These are phyloP conservation scores for Neurospora pannonica DNA, from an alignment of 495 filamentous ascomycete species.

Conservation along the genomic window DNA sequence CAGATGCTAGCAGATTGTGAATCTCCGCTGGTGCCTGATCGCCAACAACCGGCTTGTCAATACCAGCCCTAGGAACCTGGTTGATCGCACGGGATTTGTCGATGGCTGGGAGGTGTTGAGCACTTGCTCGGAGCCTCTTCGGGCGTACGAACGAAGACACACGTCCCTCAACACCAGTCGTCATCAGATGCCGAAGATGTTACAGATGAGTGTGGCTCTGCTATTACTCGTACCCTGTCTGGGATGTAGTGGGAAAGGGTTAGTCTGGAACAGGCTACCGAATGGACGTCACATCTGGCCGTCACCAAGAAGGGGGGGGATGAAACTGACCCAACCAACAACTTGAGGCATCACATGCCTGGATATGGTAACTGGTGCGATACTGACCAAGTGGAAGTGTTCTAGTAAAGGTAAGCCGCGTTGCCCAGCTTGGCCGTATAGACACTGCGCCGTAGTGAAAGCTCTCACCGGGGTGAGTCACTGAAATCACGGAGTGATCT, in stretches of 20 bases:
- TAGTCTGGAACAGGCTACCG: neutral
- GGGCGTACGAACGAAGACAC: neutral
- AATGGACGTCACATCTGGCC: neutral
- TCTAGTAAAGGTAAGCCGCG: neutral
- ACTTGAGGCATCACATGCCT: neutral
- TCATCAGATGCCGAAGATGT: neutral
- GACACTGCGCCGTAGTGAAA: neutral
- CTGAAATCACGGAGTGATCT: neutral
- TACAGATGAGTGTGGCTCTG: neutral
- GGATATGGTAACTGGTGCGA: neutral
- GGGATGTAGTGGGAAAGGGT: neutral
- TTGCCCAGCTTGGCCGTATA: neutral
- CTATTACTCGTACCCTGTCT: neutral
- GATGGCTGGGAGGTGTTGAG: neutral
- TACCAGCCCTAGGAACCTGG: neutral
- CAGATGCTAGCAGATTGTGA: neutral
- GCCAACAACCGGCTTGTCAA: neutral
- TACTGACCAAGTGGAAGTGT: neutral
- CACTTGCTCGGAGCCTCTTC: neutral
- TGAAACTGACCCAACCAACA: neutral
- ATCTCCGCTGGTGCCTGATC: neutral
- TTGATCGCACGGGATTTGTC: neutral
- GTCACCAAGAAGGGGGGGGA: neutral
- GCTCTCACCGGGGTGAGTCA: neutral
- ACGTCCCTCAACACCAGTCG: neutral